phyloP scores from a whole-genome alignment of 805 yeast species.

The Saccharomycopsis fodiens region DNA sequence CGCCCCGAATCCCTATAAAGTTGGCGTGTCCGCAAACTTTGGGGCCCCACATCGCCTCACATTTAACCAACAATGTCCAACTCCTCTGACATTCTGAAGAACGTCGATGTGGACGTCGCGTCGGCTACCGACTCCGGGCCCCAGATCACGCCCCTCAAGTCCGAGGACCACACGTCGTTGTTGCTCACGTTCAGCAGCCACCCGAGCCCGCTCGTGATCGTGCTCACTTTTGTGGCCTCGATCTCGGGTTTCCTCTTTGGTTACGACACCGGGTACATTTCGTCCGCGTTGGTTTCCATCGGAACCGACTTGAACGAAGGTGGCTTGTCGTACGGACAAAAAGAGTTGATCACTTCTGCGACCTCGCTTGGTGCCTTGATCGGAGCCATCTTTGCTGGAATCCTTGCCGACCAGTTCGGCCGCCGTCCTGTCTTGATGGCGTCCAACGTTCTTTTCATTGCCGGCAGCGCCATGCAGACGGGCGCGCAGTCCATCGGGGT shows the following conservation, averaged over 20 bases:
- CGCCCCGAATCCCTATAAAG: too few species aligned
- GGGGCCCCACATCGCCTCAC: too few species aligned
- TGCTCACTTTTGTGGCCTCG: conserved; percentile 69
- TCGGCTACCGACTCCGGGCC: background rate
- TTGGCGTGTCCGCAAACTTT: too few species aligned
- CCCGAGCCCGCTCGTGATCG: conserved; percentile 58
- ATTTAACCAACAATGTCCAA: too few species aligned
- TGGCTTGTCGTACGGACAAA: conserved; percentile 62
- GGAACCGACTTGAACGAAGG: conserved; percentile 64
- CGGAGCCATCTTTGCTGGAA: conserved; percentile 73
- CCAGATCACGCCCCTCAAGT: background rate
- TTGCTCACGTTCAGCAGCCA: background rate
- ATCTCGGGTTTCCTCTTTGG: conserved; percentile 97
- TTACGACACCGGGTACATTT: conserved; percentile 94
- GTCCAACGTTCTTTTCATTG: conserved; percentile 72
- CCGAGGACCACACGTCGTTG: background rate
- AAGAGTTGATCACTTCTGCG: conserved; percentile 88
- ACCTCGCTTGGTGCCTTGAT: conserved; percentile 90
- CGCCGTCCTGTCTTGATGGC: conserved; percentile 78
- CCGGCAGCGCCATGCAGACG: conserved; percentile 82
- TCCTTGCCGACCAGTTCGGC: conserved; percentile 75
- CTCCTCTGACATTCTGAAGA: background rate
- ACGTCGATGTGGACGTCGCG: background rate
- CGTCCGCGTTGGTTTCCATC: conserved; percentile 83
- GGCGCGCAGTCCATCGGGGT: conserved; percentile 78